Evolutionary conservation across 495 filamentous ascomycete genomes (phyloP).

Genomic region (Chaetomium cochliodes): DNA sequence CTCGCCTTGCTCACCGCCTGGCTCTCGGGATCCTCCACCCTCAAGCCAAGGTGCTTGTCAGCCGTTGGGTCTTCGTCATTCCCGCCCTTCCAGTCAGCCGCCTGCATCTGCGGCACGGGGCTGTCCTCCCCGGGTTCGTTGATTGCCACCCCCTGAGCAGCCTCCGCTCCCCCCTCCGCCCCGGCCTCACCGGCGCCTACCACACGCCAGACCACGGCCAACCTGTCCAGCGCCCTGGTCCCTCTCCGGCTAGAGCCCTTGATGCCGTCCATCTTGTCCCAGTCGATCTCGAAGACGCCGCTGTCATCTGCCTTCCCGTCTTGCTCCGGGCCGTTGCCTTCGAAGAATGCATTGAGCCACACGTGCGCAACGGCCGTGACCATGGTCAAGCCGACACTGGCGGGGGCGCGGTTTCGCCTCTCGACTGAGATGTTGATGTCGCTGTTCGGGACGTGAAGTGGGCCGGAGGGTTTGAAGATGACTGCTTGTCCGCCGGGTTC

Average conservation of each 20-base stretch:
- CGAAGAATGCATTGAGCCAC: constrained; percentile 96
- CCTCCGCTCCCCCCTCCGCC: constrained; percentile 18
- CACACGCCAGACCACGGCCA: constrained; percentile 81
- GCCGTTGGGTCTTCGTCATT: constrained; percentile 45
- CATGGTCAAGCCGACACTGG: constrained; percentile 76
- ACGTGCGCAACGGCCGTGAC: constrained; percentile 91
- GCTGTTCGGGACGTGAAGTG: constrained; percentile 67
- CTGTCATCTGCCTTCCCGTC: constrained; percentile 47
- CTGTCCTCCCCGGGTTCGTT: constrained; percentile 60
- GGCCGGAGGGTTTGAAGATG: constrained; percentile 65
- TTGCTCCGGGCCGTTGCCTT: constrained; percentile 70
- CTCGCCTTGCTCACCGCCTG: constrained; percentile 64
- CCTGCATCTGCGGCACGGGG: constrained; percentile 61
- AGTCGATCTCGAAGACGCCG: constrained; percentile 59
- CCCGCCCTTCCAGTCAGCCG: constrained; percentile 70
- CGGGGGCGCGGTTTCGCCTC: constrained; percentile 65
- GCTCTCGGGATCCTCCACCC: constrained; percentile 59
- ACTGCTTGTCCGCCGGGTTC: constrained; percentile 61
- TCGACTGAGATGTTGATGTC: constrained; percentile 92
- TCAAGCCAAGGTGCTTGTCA: constrained; percentile 63
- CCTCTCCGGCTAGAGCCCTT: constrained; percentile 82
- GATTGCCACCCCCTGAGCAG: constrained; percentile 46
- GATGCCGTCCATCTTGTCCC: constrained; percentile 61
- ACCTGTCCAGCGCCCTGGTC: constrained; percentile 70
- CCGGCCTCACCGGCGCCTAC: constrained; percentile 30